Base-by-base conservation (phyloP, 768 basidiomycete species). In the Russula olivacea region DNA sequence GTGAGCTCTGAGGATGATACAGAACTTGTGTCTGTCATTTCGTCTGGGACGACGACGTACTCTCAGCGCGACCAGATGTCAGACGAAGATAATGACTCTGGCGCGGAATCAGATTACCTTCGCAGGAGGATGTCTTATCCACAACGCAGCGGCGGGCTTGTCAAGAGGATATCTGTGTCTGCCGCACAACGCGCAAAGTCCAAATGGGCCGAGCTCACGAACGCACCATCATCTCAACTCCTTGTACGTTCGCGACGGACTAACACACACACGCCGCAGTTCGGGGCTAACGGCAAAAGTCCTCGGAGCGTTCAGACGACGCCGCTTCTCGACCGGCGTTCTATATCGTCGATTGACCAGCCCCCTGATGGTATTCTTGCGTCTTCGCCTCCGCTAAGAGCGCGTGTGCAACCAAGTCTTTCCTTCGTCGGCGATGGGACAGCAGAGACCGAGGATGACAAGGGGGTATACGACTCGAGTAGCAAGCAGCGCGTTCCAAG, bases 401-500 rank as follows among this genome's bases (percentile, higher is more conserved):
- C 30, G 10, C 60, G 41, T 3, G 40, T 12, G 25, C 60, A 60
- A n/a, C 61, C 60, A 28, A 68, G 23, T 21, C 62, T 21, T 12
- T 66, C 61, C 17, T n/a, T 47, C 51, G 32, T 74, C 67, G 57
- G 63, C 40, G 9, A 76, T 75, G 4, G 80, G 78, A 12, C 71
- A 69, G 41, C 74, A 32, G 73, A 75, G 73, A 76, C 30, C n/a
- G 72, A 76, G 1, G 80, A 79, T 36, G 82, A 82, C 47, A 80
- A 79, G 68, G 88, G 86, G 19, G 84, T 89, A 3, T 92, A 91
- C 69, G 91, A 93, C 72, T 85, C 87, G 30, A 92, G 90, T 11
- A 77, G 82, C 68, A 92, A 93, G 72, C 82, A 84, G 68, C 85
- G 91, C 21, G 91, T 92, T 28, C 91, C 91, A 6, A 90, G 89